Conservation (phyloP, 352 stramenopile genomes). For the Elongisporangium senticosum region DNA sequence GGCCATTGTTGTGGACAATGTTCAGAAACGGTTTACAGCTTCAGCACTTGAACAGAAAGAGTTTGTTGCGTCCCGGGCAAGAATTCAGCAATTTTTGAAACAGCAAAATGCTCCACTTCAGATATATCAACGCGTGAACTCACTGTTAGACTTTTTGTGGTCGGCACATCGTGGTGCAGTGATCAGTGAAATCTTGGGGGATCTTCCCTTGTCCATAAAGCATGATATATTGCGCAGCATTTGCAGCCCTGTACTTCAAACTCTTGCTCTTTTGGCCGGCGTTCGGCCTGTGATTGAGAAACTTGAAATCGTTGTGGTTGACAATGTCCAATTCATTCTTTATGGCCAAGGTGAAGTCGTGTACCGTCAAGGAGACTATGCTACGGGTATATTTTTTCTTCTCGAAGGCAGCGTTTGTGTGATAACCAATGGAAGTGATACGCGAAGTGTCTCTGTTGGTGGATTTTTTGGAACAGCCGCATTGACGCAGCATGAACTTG, state of each 20-base stretch:
- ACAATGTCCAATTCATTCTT: conserved; percentile 34
- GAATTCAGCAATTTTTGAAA: conserved; percentile 45
- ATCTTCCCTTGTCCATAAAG: conserved; percentile 32
- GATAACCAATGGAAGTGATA: neutral
- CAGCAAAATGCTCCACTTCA: conserved; percentile 35
- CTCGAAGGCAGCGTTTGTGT: conserved; percentile 37
- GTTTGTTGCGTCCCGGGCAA: conserved; percentile 36
- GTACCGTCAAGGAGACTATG: conserved; percentile 37
- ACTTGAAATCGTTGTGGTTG: conserved; percentile 25
- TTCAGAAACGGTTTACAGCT: conserved; percentile 50
- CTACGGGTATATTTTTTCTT: conserved; percentile 37
- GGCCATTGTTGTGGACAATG: conserved; percentile 42
- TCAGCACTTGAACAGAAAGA: conserved; percentile 51
- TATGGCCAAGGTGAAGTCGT: conserved; percentile 47
- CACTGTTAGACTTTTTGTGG: conserved; percentile 65
- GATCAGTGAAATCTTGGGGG: conserved; percentile 27
- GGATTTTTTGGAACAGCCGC: neutral
- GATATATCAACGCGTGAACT: conserved; percentile 43
- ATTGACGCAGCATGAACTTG: neutral
- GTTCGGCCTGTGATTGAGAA: conserved; percentile 18
- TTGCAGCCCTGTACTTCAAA: conserved; percentile 33
- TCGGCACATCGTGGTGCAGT: conserved; percentile 36
- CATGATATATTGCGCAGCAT: conserved; percentile 39
- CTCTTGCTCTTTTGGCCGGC: conserved; percentile 22
- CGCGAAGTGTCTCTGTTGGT: neutral